phyloP scores from a whole-genome alignment of 202 grass and related monocot species.

The Eragrostis tef region DNA sequence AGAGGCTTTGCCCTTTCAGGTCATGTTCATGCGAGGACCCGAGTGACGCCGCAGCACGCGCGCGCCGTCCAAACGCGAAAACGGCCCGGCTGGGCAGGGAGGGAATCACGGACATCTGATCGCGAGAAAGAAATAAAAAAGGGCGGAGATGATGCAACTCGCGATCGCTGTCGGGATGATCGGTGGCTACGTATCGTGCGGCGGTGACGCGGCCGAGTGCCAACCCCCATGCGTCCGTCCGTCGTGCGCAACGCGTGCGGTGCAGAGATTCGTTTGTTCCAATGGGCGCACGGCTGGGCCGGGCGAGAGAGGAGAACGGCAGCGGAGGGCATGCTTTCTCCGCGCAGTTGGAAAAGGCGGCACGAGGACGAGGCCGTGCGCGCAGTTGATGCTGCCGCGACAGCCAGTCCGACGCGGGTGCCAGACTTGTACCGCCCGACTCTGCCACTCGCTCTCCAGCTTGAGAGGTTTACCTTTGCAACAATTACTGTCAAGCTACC shows the following conservation, averaged over 20 bases:
- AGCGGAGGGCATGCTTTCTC: slow-evolving; percentile 31
- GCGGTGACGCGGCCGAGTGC: not conserved
- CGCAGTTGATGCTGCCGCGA: not conserved
- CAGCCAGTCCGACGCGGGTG: too few relatives aligned
- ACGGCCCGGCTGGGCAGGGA: not conserved
- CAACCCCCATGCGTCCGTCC: not conserved
- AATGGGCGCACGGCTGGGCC: not conserved
- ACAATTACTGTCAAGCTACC: too few relatives aligned
- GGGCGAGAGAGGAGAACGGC: slow-evolving; percentile 11
- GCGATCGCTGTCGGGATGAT: slow-evolving; percentile 9
- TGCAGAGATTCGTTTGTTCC: slow-evolving; percentile 3
- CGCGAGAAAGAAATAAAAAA: too few relatives aligned
- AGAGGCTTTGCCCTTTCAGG: too few relatives aligned
- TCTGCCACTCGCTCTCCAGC: too few relatives aligned
- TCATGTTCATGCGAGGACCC: not conserved
- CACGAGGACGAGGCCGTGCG: not conserved
- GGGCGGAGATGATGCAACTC: not conserved
- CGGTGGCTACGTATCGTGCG: not conserved
- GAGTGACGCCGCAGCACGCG: not conserved
- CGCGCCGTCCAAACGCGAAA: slow-evolving; percentile 41
- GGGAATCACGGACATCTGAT: not conserved
- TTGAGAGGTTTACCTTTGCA: too few relatives aligned
- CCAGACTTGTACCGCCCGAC: too few relatives aligned
- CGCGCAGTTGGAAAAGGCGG: not conserved
- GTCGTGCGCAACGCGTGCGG: not conserved